Evolutionary conservation across 441 rosid species (phyloP).

Genomic region (Eruca vesicaria): DNA sequence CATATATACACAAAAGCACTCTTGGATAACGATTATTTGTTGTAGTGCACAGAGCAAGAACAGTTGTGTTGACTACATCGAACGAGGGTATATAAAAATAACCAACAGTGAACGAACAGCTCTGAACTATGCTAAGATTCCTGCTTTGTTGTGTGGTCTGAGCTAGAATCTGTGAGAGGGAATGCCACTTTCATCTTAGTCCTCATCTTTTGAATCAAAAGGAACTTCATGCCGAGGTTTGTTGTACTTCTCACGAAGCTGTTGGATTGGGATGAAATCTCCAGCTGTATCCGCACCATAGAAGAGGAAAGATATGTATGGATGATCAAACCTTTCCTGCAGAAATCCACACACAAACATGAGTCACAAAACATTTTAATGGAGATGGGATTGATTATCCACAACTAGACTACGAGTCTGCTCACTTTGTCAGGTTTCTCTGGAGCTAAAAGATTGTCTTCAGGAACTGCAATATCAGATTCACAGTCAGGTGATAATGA

Average conservation of each 20-base stretch:
- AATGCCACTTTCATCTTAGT: slow-evolving; percentile 30
- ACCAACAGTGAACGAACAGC: background rate
- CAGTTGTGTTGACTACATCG: background rate
- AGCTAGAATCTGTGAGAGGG: slow-evolving; percentile 5
- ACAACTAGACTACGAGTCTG: background rate
- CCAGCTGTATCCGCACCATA: slow-evolving; percentile 84
- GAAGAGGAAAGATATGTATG: slow-evolving; percentile 73
- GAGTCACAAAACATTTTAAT: background rate
- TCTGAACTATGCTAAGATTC: background rate
- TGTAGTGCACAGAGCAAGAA: slow-evolving; percentile 18
- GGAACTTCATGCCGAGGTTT: slow-evolving; percentile 79
- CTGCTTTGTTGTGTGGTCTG: background rate
- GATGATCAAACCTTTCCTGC: slow-evolving; percentile 95
- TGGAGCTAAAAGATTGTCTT: slow-evolving; percentile 71
- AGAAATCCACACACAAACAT: slow-evolving; percentile 19
- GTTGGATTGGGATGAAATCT: slow-evolving; percentile 92
- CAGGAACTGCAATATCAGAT: slow-evolving; percentile 64
- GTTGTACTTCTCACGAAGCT: slow-evolving; percentile 80
- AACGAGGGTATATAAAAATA: slow-evolving; percentile 8
- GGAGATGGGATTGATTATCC: slow-evolving; percentile 18
- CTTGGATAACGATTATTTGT: slow-evolving; percentile 12
- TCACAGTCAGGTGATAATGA: slow-evolving; percentile 2
- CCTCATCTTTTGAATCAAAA: slow-evolving; percentile 54
- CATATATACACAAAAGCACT: slow-evolving; percentile 22
- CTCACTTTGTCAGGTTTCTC: slow-evolving; percentile 71